phyloP scores from a whole-genome alignment of 2,329 filamentous ascomycete species.

The Fusarium marasasianum region DNA sequence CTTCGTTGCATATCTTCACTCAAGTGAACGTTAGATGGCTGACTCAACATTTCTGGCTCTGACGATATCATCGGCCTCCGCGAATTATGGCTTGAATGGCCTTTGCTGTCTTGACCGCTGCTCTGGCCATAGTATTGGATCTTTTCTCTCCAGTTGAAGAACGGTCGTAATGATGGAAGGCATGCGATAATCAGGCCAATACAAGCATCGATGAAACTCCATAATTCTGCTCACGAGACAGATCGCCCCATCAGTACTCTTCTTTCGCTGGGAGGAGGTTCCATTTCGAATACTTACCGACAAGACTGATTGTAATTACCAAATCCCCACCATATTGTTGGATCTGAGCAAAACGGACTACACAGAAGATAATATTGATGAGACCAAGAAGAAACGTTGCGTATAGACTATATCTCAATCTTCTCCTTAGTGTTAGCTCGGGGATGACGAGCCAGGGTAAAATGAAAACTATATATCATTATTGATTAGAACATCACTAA shows the following conservation, averaged over 20 bases:
- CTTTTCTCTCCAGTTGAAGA: conserved; percentile 1
- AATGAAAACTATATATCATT: not conserved
- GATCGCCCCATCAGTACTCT: not conserved
- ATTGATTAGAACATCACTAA: not conserved
- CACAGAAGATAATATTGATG: conserved; percentile 10
- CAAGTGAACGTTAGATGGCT: not conserved
- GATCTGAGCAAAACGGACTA: not conserved
- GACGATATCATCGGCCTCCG: not conserved
- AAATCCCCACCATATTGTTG: not conserved
- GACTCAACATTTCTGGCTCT: not conserved
- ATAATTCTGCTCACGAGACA: not conserved
- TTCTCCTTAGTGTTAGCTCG: not conserved
- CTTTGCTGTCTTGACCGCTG: not conserved
- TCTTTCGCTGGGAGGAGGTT: rapidly evolving
- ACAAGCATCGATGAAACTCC: conserved; percentile 8
- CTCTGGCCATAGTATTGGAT: not conserved
- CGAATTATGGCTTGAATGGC: not conserved
- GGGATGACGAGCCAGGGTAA: conserved; percentile 25
- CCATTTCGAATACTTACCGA: not conserved
- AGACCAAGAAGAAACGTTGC: conserved; percentile 17
- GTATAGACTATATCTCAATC: conserved; percentile 10
- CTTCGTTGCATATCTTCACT: not conserved
- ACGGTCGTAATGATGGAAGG: conserved; percentile 10
- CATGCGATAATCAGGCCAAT: conserved; percentile 17
- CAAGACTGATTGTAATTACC: not conserved